phyloP scores from a whole-genome alignment of 805 yeast genomes.

The Lachancea thermotolerans region DNA sequence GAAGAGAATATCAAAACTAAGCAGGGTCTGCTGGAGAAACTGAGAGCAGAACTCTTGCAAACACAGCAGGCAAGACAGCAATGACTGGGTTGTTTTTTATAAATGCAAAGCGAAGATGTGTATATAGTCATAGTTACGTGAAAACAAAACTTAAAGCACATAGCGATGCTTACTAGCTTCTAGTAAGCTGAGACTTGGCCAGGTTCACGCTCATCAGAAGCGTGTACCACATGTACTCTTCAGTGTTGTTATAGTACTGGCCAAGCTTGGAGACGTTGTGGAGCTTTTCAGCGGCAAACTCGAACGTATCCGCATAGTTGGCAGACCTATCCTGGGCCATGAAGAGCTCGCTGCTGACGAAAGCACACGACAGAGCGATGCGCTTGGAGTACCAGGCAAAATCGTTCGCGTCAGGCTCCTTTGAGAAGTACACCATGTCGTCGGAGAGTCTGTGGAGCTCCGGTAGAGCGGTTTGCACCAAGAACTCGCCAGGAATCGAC shows the following conservation, averaged over 20 bases:
- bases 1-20: constrained; percentile 59
- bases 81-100: background rate
- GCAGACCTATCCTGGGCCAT: constrained; percentile 68
- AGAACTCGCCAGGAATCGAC: constrained; percentile 53
- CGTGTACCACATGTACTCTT: constrained; percentile 72
- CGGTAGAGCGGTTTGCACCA: constrained; percentile 44
- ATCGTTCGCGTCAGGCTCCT: constrained; percentile 65
- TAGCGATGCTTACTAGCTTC: constrained; percentile 25
- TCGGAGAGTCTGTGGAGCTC: constrained; percentile 75
- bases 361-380: constrained; percentile 58
- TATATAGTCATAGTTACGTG: constrained; percentile 1
- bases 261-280: constrained; percentile 49
- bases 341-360: constrained; percentile 69
- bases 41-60: constrained; percentile 49
- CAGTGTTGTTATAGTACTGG: constrained; percentile 52
- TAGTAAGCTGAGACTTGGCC: constrained; percentile 58
- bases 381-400: constrained; percentile 93
- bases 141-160: background rate
- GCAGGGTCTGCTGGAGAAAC: constrained; percentile 49
- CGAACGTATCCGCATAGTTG: constrained; percentile 49
- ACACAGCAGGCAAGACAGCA: constrained; percentile 28
- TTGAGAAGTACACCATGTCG: constrained; percentile 74
- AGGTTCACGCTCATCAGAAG: constrained; percentile 57
- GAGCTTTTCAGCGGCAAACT: constrained; percentile 57
- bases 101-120: constrained; percentile 4